Evolutionary conservation across 1,284 basidiomycete genomes (phyloP), one percentile per base, ranked within the genome.

Genomic region (Neonothopanus nambi): DNA sequence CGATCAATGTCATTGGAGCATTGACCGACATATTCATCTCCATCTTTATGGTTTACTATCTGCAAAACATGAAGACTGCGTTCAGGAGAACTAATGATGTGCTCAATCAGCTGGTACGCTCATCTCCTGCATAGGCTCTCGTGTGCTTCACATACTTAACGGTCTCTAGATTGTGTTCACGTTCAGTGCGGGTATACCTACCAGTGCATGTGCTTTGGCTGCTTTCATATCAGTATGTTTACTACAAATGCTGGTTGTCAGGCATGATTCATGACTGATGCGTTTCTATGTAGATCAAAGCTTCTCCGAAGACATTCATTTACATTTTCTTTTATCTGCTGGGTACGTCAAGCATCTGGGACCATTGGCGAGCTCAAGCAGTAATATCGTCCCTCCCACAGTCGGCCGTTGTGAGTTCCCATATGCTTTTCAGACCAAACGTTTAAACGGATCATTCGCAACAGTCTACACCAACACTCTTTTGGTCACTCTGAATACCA

Each of bases 301-400:
- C 41, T 3, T 60, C 48, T 52, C 49, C 56, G 12, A 20, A 52
- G 5, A 62, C 61, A 20, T 62, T 60, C 56, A 53, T 62, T 52
- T 62, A 62, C 39, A 61, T 60, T 36, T 61, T 60, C 13, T 62
- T 57, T 37, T 59, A 55, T 54, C 26, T 62, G 13, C 23, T 59
- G 26, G 48, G 61, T 62, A 51, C 55, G 59, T 54, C n/a, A 4
- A 18, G 18, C 36, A 12, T 37, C n/a, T n/a, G n/a, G n/a, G n/a
- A n/a, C n/a, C n/a, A n/a, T n/a, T n/a, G n/a, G n/a, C n/a, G n/a
- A n/a, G n/a, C n/a, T n/a, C n/a, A n/a, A n/a, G n/a, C n/a, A n/a
- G n/a, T n/a, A n/a, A n/a, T n/a, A n/a, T n/a, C n/a, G n/a, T n/a
- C n/a, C n/a, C n/a, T n/a, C n/a, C n/a, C n/a, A n/a, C n/a, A n/a